A percentile compares a stretch with the other conserved stretches of the same genome.
Conservation (phyloP, 306 rosid genomes). For the Dalbergia cultrata region DNA sequence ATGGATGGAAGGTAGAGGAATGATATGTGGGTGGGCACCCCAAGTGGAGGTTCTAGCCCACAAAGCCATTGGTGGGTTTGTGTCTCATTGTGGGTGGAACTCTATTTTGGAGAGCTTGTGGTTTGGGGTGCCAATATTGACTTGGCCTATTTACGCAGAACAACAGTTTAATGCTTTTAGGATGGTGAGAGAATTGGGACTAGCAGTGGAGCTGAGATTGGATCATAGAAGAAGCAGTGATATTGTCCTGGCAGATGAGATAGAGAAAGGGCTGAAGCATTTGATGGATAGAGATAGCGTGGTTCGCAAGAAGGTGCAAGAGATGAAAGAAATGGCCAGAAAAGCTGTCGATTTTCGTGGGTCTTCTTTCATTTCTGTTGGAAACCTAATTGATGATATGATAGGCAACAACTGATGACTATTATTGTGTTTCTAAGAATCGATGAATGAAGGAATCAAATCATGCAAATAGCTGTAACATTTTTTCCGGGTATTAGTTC, state of each 20-base stretch:
- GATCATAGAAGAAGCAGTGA: conserved; percentile 53
- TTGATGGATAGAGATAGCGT: conserved; percentile 50
- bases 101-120: conserved; percentile 78
- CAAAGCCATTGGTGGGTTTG: conserved; percentile 60
- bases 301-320: conserved; percentile 57
- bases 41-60: conserved; percentile 66
- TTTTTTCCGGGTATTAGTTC: too few relatives aligned
- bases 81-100: conserved; percentile 81
- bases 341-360: conserved; percentile 53
- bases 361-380: conserved; percentile 49
- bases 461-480: too few relatives aligned
- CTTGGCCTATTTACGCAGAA: conserved; percentile 79
- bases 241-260: conserved; percentile 58
- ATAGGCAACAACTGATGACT: conserved; percentile 12
- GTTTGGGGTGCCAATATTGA: conserved; percentile 71
- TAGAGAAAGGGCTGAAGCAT: conserved; percentile 51
- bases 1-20: conserved; percentile 59
- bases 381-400: conserved; percentile 42
- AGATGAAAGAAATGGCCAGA: conserved; percentile 53
- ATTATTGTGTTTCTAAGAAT: too few relatives aligned
- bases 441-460: too few relatives aligned
- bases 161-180: conserved; percentile 68
- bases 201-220: conserved; percentile 59
- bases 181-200: conserved; percentile 60
- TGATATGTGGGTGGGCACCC: conserved; percentile 70